phyloP scores from a whole-genome alignment of 139 green algal species.

The Cymbomonas tetramitiformis region DNA sequence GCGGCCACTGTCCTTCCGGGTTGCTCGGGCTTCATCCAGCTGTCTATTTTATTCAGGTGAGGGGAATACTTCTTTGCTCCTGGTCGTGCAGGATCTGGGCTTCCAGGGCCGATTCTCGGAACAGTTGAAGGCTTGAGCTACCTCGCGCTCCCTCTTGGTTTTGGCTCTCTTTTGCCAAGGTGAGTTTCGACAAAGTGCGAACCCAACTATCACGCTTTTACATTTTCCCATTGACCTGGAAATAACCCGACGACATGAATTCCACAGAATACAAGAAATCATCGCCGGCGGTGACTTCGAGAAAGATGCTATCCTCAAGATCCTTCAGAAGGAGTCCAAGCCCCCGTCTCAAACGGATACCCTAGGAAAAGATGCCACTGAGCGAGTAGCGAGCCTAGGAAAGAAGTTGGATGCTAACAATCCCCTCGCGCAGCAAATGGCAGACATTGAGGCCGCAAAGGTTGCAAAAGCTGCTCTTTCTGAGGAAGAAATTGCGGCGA shows the following conservation, averaged over 20 bases:
- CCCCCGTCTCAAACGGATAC: no score
- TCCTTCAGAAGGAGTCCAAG: neutral
- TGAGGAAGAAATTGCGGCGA: neutral
- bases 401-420: conserved; percentile 11
- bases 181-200: neutral
- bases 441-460: conserved; percentile 1
- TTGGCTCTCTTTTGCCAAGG: conserved; percentile 5
- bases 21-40: no score
- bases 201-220: no score
- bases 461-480: neutral
- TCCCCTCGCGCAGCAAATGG: conserved; percentile 12
- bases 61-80: no score
- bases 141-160: conserved; percentile 17
- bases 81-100: conserved; percentile 2
- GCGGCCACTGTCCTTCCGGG: no score
- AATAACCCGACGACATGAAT: no score
- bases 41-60: no score
- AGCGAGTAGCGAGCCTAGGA: neutral
- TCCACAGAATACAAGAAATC: no score
- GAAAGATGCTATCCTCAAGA: neutral
- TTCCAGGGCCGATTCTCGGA: conserved; percentile 16
- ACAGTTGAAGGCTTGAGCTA: conserved; percentile 15
- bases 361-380: conserved; percentile 10
- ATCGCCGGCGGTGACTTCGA: no score
- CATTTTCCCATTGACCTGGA: neutral